Conservation (phyloP, 2,329 filamentous ascomycete genomes). For the Penicillium sp. region DNA sequence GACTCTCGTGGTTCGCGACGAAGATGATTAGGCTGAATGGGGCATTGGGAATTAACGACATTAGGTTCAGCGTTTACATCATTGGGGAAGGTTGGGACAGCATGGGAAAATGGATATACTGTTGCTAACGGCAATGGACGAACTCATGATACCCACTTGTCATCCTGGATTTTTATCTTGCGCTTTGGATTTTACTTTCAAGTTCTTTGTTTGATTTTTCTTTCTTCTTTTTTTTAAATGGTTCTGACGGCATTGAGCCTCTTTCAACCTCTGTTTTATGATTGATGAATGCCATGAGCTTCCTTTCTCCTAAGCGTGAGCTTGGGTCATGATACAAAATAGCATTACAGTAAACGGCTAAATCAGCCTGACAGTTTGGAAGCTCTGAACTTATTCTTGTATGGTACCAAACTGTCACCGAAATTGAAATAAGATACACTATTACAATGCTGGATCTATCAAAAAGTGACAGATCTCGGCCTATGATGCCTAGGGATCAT, state of each 20-base stretch:
- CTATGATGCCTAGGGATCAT: too few species aligned
- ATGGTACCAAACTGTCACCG: too few species aligned
- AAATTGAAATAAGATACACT: too few species aligned
- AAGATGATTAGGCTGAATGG: constrained; percentile 12
- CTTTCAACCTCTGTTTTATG: constrained; percentile 2
- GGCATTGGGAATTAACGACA: background rate
- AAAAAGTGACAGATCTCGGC: too few species aligned
- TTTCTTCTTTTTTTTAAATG: background rate
- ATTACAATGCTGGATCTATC: too few species aligned
- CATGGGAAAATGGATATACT: constrained; percentile 10
- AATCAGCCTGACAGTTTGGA: background rate
- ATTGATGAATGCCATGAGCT: constrained; percentile 14
- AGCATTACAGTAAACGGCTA: background rate
- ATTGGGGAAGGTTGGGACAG: background rate
- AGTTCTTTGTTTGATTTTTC: background rate
- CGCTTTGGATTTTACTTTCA: background rate
- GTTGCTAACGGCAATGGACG: constrained; percentile 4
- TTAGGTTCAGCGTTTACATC: background rate
- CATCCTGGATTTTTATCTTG: background rate
- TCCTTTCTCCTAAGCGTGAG: background rate
- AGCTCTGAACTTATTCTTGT: background rate
- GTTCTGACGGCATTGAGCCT: background rate
- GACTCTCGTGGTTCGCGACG: constrained; percentile 29
- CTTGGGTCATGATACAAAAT: constrained; percentile 8
- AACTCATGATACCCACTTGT: constrained; percentile 10